Percentiles rank a stretch among this genome's conserved stretches.
Conservation (phyloP, 306 rosid genomes). For the Bauhinia variegata region DNA sequence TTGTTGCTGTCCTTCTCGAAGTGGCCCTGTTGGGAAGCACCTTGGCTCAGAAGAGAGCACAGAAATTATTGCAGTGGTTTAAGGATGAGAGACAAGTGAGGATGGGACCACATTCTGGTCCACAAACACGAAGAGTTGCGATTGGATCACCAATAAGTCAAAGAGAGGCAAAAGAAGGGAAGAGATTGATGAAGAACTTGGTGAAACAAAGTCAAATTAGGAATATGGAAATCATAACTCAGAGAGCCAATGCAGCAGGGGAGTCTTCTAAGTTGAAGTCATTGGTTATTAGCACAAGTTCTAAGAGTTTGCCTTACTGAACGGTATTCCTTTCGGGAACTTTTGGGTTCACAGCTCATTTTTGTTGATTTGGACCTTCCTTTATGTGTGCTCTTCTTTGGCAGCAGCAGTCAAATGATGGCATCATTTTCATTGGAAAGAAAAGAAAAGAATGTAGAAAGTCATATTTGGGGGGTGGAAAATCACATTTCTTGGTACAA, state of each 20-base stretch:
- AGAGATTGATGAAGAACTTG: constrained; percentile 88
- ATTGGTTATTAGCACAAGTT: constrained; percentile 84
- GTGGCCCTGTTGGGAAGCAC: constrained; percentile 82
- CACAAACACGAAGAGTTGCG: constrained; percentile 70
- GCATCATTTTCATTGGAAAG: too few relatives aligned
- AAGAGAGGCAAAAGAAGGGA: constrained; percentile 62
- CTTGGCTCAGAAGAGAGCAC: constrained; percentile 86
- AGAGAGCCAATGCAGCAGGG: constrained; percentile 64
- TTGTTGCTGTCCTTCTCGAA: constrained; percentile 73
- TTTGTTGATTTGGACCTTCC: too few relatives aligned
- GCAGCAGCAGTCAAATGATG: too few relatives aligned
- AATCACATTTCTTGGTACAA: too few relatives aligned
- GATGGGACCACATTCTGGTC: constrained; percentile 94
- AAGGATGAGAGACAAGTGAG: constrained; percentile 74
- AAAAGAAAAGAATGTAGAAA: not conserved
- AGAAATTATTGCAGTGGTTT: constrained; percentile 82
- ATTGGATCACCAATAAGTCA: constrained; percentile 66
- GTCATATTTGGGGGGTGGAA: too few relatives aligned
- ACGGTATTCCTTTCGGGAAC: constrained; percentile 17
- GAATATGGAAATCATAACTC: constrained; percentile 85
- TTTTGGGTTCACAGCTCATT: too few relatives aligned
- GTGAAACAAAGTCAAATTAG: constrained; percentile 79
- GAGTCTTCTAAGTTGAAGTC: constrained; percentile 66
- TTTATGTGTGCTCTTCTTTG: too few relatives aligned
- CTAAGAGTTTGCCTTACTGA: constrained; percentile 87